phyloP scores from a whole-genome alignment of 257 asterid species.

The Solanum arcanum region DNA sequence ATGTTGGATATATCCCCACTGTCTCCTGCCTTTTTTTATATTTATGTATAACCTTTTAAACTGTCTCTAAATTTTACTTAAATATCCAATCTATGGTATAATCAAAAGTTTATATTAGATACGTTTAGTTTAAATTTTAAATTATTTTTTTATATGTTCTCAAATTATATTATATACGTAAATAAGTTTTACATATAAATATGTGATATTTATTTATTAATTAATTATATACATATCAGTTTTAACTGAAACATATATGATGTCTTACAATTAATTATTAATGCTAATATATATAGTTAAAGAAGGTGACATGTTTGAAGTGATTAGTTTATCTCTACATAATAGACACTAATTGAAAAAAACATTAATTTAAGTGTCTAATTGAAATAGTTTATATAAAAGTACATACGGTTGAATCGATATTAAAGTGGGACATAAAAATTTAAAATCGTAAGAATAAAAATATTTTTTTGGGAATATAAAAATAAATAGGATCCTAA shows the following conservation, averaged over 20 bases:
- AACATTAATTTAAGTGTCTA: not conserved
- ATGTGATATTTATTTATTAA: not conserved
- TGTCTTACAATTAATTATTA: no score
- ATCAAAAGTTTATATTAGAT: no score
- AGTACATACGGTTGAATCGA: not conserved
- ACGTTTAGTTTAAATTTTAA: no score
- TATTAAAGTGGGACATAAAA: no score
- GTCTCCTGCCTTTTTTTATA: not conserved
- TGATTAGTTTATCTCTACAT: not conserved
- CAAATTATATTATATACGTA: not conserved
- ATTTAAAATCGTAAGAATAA: no score
- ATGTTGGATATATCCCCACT: not conserved
- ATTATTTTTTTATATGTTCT: not conserved
- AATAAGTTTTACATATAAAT: not conserved
- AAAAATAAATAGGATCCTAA: not conserved
- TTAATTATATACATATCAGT: not conserved
- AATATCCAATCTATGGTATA: no score
- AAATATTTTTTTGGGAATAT: not conserved
- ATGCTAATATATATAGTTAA: not conserved
- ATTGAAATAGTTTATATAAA: no score
- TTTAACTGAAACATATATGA: not conserved
- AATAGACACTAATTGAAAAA: no score
- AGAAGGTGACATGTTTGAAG: not conserved
- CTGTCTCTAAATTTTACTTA: not conserved
- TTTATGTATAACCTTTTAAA: not conserved